Evolutionary conservation across 768 basidiomycete species (phyloP).

Genomic region (Calocybe cyanea): DNA sequence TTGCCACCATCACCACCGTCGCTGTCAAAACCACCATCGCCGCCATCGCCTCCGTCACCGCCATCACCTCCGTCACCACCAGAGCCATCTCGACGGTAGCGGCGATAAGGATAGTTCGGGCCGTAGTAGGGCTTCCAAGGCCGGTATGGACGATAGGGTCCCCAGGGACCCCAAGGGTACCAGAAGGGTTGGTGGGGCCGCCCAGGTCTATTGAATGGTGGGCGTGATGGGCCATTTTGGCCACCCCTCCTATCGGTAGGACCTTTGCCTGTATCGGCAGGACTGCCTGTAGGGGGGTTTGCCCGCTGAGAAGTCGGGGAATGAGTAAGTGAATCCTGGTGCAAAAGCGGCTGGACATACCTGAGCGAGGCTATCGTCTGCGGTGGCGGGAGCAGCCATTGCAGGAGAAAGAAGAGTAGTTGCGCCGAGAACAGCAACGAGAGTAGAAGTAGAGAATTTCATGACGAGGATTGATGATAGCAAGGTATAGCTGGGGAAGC

Average conservation of each 20-base stretch:
- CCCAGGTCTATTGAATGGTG: too few species aligned
- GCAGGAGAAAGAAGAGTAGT: not conserved
- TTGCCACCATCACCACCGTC: not conserved
- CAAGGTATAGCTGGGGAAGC: not conserved
- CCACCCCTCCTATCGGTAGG: too few species aligned
- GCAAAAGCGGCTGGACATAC: not conserved
- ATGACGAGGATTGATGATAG: not conserved
- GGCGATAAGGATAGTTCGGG: too few species aligned
- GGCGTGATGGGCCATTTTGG: too few species aligned
- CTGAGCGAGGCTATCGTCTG: not conserved
- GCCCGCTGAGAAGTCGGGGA: too few species aligned
- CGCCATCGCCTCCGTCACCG: not conserved
- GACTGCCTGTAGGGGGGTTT: too few species aligned
- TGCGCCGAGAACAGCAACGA: not conserved
- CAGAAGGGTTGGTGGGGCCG: too few species aligned
- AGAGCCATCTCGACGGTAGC: not conserved
- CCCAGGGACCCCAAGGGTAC: too few species aligned
- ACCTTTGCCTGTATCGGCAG: too few species aligned
- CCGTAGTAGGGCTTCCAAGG: too few species aligned
- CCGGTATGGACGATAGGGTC: too few species aligned
- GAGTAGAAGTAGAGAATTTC: conserved; percentile 1
- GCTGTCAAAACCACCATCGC: not conserved
- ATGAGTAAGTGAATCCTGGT: too few species aligned
- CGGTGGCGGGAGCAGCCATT: not conserved
- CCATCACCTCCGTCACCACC: conserved; percentile 3